Conservation (phyloP, 257 asterid species). For the Schizonepeta tenuifolia region DNA sequence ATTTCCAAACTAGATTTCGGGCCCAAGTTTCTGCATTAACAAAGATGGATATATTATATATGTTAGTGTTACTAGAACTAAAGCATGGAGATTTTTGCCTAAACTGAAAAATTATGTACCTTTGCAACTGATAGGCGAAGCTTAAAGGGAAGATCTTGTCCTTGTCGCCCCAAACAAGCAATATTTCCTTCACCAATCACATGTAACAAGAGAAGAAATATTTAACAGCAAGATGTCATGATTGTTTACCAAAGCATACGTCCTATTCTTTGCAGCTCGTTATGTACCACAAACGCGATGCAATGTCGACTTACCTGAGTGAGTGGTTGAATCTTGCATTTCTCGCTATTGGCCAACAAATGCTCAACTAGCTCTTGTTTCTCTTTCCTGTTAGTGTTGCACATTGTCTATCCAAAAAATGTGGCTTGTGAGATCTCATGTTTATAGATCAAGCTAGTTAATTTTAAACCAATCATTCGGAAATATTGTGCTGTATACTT, state of each 20-base stretch:
- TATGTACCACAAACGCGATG: background rate
- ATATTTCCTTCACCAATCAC: constrained; percentile 49
- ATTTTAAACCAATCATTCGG: background rate
- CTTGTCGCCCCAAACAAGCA: constrained; percentile 77
- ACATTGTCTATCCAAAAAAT: constrained; percentile 46
- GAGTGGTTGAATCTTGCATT: constrained; percentile 35
- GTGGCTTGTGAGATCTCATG: constrained; percentile 18
- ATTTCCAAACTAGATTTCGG: constrained; percentile 54
- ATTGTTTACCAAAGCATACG: background rate
- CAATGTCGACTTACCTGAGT: constrained; percentile 45
- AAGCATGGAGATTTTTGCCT: background rate
- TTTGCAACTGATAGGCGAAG: constrained; percentile 55
- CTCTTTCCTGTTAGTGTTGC: constrained; percentile 53
- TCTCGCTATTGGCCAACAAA: constrained; percentile 44
- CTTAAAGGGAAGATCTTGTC: constrained; percentile 68
- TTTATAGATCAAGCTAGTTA: background rate
- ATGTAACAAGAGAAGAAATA: background rate
- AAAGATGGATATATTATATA: background rate
- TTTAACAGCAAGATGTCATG: constrained; percentile 8
- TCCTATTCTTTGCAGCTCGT: background rate
- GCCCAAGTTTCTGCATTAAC: constrained; percentile 57
- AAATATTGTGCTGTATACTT: background rate
- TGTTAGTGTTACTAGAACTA: background rate
- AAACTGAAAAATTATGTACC: constrained; percentile 39
- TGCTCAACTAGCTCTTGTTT: constrained; percentile 58